Evolutionary conservation across 441 rosid genomes (phyloP).

Genomic region (Erysimum pusillum): DNA sequence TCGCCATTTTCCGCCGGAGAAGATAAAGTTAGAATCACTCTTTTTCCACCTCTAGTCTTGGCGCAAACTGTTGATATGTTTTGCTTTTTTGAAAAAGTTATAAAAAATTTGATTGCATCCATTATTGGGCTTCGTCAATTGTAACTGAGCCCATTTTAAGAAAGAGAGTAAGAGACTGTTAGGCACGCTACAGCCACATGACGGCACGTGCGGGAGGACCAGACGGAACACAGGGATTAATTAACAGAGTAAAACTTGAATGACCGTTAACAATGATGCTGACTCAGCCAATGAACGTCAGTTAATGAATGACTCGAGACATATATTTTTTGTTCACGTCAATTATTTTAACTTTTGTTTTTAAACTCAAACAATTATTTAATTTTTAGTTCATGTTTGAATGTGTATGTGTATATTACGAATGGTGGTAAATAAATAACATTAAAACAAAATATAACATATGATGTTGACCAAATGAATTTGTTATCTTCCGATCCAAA

Average conservation of each 20-base stretch:
- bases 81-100: neutral
- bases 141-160: neutral
- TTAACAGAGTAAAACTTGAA: slow-evolving; percentile 24
- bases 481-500: neutral
- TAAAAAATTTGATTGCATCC: neutral
- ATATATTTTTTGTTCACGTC: neutral
- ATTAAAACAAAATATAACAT: neutral
- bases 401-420: neutral
- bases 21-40: no score
- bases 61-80: slow-evolving; percentile 28
- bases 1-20: slow-evolving; percentile 30
- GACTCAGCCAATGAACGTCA: slow-evolving; percentile 4
- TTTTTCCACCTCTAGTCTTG: neutral
- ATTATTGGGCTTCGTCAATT: slow-evolving; percentile 1
- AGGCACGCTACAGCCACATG: slow-evolving; percentile 35
- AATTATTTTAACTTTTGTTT: neutral
- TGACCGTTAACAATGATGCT: neutral
- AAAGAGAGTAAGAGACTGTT: neutral
- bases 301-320: neutral
- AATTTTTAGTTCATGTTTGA: neutral
- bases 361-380: neutral
- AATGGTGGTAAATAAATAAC: neutral
- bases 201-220: slow-evolving; percentile 14
- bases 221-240: slow-evolving; percentile 29
- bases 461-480: neutral